Evolutionary conservation across 2,329 filamentous ascomycete genomes (phyloP), one percentile per base, ranked within the genome.

Genomic region (Diplodia intermedia): DNA sequence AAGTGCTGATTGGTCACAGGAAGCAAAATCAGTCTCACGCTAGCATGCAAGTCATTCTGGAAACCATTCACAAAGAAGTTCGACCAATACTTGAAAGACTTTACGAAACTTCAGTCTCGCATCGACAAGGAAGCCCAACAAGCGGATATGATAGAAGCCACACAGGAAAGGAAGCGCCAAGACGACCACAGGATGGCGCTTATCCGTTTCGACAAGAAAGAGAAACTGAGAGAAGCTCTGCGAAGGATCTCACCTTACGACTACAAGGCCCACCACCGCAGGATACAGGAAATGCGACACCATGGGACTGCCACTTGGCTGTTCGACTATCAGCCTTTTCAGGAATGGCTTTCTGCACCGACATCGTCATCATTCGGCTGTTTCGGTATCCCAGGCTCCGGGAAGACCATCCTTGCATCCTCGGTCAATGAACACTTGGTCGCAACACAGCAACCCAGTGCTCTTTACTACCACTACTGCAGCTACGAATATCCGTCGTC

Each of bases 321-420:
- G 9, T 67, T 68, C 23, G 40, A 54, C 6, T 20, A 69, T 11
- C 23, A 40, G 4, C 12, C 40, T 4, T 72, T 68, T 43, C 14
- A 36, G 14, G n/a, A 54, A 4, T 74, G 71, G 72, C 15, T 61
- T 1, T 6, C 18, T 23, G 56, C 68, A 1, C 26, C 56, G 18
- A 20, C 4, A 0, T 71, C 72, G 1, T 56, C 66, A n/a, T 73
- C 69, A 43, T 47, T 74, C 1, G 71, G 67, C 20, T 73, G 69
- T 43, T 75, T 71, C 54, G 72, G 71, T 2, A 75, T 74, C 26
- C 73, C 71, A 0, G 73, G 71, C 0, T 72, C 73, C 11, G 71
- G 72, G 1, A 75, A 74, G 69, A 72, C 72, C 1, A 62, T 75
- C 2, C 57, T 74, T 3, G 33, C 70, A 2, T 70, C 71, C 1